Conservation (phyloP, 805 yeast species). For the Candida methanosorbosa region DNA sequence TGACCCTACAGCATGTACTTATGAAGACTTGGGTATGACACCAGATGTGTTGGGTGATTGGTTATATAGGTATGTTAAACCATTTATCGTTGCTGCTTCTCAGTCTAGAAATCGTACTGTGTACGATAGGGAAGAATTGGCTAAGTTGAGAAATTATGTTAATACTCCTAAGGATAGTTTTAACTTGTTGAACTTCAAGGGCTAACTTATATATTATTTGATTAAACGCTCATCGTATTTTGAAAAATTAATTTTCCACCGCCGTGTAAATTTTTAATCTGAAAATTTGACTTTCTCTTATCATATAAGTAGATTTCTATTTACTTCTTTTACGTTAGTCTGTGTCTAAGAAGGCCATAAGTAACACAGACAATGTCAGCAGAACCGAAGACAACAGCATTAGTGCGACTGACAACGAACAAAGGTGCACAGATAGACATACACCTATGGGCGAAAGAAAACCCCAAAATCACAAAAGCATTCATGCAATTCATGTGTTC, state of each 20-base stretch:
- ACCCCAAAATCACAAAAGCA: not conserved
- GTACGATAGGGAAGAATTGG: slow-evolving; percentile 26
- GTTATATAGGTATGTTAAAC: slow-evolving; percentile 33
- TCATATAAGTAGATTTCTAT: not conserved
- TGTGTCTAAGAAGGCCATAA: too few species aligned
- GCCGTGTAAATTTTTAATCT: too few species aligned
- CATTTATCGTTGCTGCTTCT: slow-evolving; percentile 26
- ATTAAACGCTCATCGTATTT: too few species aligned
- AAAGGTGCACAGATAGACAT: not conserved
- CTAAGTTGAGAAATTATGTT: slow-evolving; percentile 26
- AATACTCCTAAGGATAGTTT: slow-evolving; percentile 25
- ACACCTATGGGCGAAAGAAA: slow-evolving; percentile 1
- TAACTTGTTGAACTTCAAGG: slow-evolving; percentile 21
- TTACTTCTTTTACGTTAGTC: too few species aligned
- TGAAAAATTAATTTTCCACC: too few species aligned
- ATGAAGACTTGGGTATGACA: slow-evolving; percentile 62
- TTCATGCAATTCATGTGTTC: too few species aligned
- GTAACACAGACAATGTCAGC: too few species aligned
- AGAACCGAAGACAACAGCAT: not conserved
- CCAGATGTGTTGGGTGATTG: slow-evolving; percentile 44
- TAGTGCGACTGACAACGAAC: not conserved
- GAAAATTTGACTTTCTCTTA: too few species aligned
- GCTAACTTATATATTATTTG: too few species aligned
- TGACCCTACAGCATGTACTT: slow-evolving; percentile 53
- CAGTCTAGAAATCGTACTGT: slow-evolving; percentile 28